These are phyloP conservation scores for Phyllosticta citrichinensis DNA, from an alignment of 2,329 filamentous ascomycete genomes.

Conservation along the genomic window DNA sequence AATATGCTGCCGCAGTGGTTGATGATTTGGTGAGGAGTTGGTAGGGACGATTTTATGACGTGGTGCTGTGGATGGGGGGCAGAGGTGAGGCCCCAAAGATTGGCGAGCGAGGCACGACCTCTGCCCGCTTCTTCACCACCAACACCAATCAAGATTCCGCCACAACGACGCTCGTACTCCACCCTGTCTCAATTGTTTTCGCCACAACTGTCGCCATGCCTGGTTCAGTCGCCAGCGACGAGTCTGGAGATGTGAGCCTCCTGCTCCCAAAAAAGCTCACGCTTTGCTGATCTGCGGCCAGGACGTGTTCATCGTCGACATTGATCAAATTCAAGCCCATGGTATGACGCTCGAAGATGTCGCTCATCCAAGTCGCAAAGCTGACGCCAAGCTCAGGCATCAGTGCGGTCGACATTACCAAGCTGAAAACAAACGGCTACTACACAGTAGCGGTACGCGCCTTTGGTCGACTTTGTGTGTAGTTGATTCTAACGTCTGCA, in stretches of 20 bases:
- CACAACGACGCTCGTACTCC: neutral
- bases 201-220: constrained; percentile 31
- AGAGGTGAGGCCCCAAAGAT: too few relatives aligned
- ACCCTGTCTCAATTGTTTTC: neutral
- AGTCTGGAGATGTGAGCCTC: constrained; percentile 40
- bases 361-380: neutral
- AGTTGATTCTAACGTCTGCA: constrained; percentile 19
- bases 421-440: constrained; percentile 53
- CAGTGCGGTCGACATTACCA: constrained; percentile 54
- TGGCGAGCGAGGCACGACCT: too few relatives aligned
- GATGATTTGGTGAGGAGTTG: constrained; percentile 5
- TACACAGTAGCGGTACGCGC: constrained; percentile 50
- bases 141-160: neutral
- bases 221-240: constrained; percentile 43
- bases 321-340: constrained; percentile 56
- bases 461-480: neutral
- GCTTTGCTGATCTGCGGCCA: constrained; percentile 12
- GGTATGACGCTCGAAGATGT: constrained; percentile 30
- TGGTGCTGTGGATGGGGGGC: neutral
- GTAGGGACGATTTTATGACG: neutral
- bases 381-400: constrained; percentile 39
- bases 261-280: neutral
- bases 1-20: neutral
- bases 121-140: neutral
- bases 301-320: constrained; percentile 52